Evolutionary conservation across 2,329 filamentous ascomycete species (phyloP).

Genomic region (Aotearoamyces nothofagi): DNA sequence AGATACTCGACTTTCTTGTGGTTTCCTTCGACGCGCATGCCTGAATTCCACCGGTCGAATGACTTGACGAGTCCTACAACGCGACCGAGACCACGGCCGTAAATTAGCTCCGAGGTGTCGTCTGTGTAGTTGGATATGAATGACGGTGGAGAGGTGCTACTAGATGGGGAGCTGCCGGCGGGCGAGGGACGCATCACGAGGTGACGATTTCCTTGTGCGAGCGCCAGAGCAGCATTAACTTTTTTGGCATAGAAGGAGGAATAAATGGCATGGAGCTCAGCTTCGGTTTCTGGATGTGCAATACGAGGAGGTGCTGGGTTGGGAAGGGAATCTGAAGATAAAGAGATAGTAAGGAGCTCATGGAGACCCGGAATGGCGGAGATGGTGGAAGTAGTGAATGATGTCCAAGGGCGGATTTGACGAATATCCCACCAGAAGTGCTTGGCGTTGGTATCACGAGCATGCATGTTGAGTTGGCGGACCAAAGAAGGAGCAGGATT

Average conservation of each 20-base stretch:
- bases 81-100: conserved; percentile 37
- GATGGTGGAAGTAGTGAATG: conserved; percentile 62
- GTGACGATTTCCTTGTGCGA: conserved; percentile 56
- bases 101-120: conserved; percentile 29
- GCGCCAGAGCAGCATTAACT: conserved; percentile 68
- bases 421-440: conserved; percentile 96
- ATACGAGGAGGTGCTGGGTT: conserved; percentile 29
- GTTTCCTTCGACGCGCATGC: conserved; percentile 76
- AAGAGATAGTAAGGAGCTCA: conserved; percentile 54
- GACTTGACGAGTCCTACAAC: conserved; percentile 78
- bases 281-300: conserved; percentile 62
- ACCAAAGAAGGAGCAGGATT: conserved; percentile 77
- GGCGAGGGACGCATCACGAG: conserved; percentile 21
- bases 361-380: conserved; percentile 58
- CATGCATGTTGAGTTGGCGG: conserved; percentile 57
- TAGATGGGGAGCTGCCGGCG: conserved; percentile 18
- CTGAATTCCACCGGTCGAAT: conserved; percentile 90
- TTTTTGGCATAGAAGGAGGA: conserved; percentile 69
- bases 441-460: conserved; percentile 51
- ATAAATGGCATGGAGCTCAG: conserved; percentile 60
- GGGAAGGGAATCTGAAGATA: conserved; percentile 46
- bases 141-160: conserved; percentile 16
- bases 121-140: conserved; percentile 37
- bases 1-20: conserved; percentile 83
- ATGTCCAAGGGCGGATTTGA: conserved; percentile 69